Percentiles rank a stretch among this genome's conserved stretches.
Evolutionary conservation across 2,329 filamentous ascomycete genomes (phyloP).

Genomic region (Microcyclosporella mali): DNA sequence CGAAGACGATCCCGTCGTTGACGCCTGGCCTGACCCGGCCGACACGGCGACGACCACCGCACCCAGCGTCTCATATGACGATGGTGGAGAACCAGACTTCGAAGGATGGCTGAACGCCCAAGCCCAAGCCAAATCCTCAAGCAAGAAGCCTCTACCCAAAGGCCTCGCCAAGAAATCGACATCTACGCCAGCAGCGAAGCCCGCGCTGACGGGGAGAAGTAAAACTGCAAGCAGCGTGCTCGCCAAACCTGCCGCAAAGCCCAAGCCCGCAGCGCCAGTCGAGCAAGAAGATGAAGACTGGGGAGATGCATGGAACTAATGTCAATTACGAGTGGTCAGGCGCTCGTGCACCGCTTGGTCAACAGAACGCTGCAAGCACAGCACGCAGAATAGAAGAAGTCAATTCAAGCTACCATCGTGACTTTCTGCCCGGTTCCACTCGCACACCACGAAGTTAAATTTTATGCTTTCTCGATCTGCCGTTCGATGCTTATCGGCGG

Average conservation of each 20-base stretch:
- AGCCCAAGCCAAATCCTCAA: conserved; percentile 61
- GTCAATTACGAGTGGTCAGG: conserved; percentile 11
- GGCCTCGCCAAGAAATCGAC: conserved; percentile 60
- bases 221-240: conserved; percentile 22
- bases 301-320: conserved; percentile 31
- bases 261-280: conserved; percentile 20
- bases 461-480: too few species aligned
- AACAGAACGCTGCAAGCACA: too few species aligned
- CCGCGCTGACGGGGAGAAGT: conserved; percentile 18
- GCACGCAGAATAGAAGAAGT: too few species aligned
- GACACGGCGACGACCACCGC: conserved; percentile 29
- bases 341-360: too few species aligned
- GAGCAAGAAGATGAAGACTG: conserved; percentile 38
- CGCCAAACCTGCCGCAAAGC: conserved; percentile 2
- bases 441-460: too few species aligned
- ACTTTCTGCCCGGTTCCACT: too few species aligned
- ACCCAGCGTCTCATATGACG: conserved; percentile 57
- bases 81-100: conserved; percentile 87
- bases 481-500: too few species aligned
- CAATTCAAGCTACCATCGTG: too few species aligned
- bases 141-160: conserved; percentile 70
- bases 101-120: conserved; percentile 91
- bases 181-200: conserved; percentile 23
- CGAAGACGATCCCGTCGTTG: conserved; percentile 43
- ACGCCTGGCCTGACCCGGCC: conserved; percentile 11